Percentiles rank a stretch among this genome's conserved stretches.
Conservation (phyloP, 129 eudicot species). For the Pulicaria dysenterica region DNA sequence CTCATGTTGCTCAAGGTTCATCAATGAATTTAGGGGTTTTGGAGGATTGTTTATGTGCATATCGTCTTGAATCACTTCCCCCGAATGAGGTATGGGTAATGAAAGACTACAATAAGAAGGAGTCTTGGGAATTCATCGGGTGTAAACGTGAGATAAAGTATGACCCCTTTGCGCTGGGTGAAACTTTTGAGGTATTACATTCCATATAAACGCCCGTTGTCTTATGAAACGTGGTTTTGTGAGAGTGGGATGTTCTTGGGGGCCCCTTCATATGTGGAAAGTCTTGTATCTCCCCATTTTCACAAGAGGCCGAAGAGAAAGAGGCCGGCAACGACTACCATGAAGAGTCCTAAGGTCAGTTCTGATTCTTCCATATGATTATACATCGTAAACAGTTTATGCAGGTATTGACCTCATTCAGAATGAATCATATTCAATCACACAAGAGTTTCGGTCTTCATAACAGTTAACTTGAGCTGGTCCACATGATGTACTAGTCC, state of each 20-base stretch:
- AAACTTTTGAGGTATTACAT: conserved; percentile 10
- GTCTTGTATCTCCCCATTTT: conserved; percentile 33
- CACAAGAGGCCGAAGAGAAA: background rate
- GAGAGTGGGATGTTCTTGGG: background rate
- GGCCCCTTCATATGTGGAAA: conserved; percentile 20
- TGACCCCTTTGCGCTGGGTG: background rate
- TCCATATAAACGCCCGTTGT: conserved; percentile 10
- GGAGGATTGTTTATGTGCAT: conserved; percentile 21
- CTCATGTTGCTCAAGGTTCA: background rate
- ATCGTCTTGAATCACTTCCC: background rate
- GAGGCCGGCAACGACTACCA: background rate
- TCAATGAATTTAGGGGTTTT: conserved; percentile 17
- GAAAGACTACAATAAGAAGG: conserved; percentile 18
- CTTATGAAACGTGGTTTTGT: background rate
- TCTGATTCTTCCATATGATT: background rate
- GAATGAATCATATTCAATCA: too few relatives aligned
- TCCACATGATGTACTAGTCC: background rate
- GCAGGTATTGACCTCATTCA: too few relatives aligned
- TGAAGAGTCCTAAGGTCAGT: conserved; percentile 17
- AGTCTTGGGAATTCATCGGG: conserved; percentile 23
- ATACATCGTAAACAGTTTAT: too few relatives aligned
- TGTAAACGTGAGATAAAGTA: background rate
- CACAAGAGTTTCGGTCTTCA: background rate
- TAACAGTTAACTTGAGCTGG: background rate
- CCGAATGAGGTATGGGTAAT: conserved; percentile 20